phyloP scores from a whole-genome alignment of 805 yeast genomes.

The Schwanniomyces pseudopolymorphus region DNA sequence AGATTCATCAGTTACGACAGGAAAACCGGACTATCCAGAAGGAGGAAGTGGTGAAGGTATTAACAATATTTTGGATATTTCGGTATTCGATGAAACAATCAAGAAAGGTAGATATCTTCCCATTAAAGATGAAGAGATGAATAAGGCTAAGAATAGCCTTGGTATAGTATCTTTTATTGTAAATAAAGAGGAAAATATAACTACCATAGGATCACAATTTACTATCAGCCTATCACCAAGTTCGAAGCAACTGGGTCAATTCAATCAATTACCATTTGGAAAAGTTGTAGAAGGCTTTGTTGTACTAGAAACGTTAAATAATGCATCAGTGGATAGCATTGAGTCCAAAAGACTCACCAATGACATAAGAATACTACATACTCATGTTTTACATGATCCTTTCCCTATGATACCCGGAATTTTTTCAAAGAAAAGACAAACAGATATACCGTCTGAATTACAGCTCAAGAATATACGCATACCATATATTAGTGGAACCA shows the following conservation, averaged over 20 bases:
- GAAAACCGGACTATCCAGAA: slow-evolving; percentile 48
- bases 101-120: slow-evolving; percentile 1
- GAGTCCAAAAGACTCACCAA: slow-evolving; percentile 4
- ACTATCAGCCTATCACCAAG: slow-evolving; percentile 7
- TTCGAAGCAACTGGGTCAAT: neutral
- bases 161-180: slow-evolving; percentile 14
- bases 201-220: slow-evolving; percentile 12
- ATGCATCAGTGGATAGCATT: slow-evolving; percentile 34
- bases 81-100: neutral
- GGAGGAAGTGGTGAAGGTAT: slow-evolving; percentile 11
- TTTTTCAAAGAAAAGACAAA: slow-evolving; percentile 3
- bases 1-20: slow-evolving; percentile 42
- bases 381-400: slow-evolving; percentile 55
- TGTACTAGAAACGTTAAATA: slow-evolving; percentile 45
- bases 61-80: slow-evolving; percentile 6
- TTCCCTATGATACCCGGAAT: slow-evolving; percentile 20
- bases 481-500: slow-evolving; percentile 13
- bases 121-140: neutral
- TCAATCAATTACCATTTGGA: slow-evolving; percentile 41
- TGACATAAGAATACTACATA: slow-evolving; percentile 48
- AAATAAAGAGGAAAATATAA: neutral
- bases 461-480: slow-evolving; percentile 12
- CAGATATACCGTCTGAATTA: slow-evolving; percentile 6
- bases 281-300: slow-evolving; percentile 51
- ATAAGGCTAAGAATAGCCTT: slow-evolving; percentile 3